A percentile compares a stretch with the other conserved stretches of the same genome.
These are phyloP conservation scores for Phylloporus sp. DNA, from an alignment of 768 basidiomycete species.

Conservation along the genomic window DNA sequence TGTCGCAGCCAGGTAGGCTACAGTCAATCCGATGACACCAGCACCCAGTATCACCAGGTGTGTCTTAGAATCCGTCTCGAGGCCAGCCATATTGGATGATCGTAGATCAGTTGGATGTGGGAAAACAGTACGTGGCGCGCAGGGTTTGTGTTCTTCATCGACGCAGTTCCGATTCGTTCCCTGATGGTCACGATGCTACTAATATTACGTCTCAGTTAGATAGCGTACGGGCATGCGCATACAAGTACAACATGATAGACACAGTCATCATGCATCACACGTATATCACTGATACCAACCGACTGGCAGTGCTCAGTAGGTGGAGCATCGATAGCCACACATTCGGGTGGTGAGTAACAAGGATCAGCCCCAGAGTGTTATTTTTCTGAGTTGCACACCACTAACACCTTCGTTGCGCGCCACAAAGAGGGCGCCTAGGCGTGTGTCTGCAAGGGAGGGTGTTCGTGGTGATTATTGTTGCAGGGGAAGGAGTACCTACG, in stretches of 20 bases:
- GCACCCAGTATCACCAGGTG: constrained; percentile 35
- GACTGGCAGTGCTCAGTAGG: neutral
- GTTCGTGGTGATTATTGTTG: neutral
- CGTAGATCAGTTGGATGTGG: neutral
- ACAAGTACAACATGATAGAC: neutral
- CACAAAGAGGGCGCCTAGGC: constrained; percentile 41
- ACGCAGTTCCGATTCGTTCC: no score
- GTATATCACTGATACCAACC: neutral
- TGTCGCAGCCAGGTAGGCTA: constrained; percentile 32
- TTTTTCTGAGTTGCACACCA: constrained; percentile 36
- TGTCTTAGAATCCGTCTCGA: constrained; percentile 2
- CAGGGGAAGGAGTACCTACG: constrained; percentile 22
- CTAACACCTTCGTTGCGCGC: constrained; percentile 28
- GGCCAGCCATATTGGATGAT: constrained; percentile 7
- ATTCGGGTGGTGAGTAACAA: neutral
- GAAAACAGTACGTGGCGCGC: no score
- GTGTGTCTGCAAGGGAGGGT: constrained; percentile 29
- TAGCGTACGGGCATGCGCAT: neutral
- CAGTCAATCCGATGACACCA: constrained; percentile 38
- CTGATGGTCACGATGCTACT: no score
- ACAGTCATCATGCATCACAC: neutral
- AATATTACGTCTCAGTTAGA: no score
- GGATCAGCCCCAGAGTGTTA: constrained; percentile 39
- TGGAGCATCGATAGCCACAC: neutral
- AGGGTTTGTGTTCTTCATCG: no score